A percentile compares a stretch with the other conserved stretches of the same genome.
phyloP scores from a whole-genome alignment of 306 rosid species.

The Quercus engelmannii region DNA sequence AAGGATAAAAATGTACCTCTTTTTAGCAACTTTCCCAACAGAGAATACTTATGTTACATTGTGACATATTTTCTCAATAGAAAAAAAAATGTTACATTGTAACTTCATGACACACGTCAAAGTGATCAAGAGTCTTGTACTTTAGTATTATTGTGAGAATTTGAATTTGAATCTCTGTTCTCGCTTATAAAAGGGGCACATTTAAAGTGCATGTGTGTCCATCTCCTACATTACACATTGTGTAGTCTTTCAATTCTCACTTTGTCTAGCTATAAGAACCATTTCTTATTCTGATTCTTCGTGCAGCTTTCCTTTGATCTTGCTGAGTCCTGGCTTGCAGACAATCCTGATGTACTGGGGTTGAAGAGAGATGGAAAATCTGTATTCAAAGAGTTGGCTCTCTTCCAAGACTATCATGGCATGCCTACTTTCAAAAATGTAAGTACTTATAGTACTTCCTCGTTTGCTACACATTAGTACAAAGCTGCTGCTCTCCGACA shows the following conservation, averaged over 20 bases:
- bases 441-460: not conserved
- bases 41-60: not conserved
- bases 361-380: constrained; percentile 56
- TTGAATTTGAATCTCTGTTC: too few species aligned
- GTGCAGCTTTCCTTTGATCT: constrained; percentile 73
- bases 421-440: constrained; percentile 73
- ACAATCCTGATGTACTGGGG: constrained; percentile 49
- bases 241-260: not conserved
- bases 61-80: not conserved
- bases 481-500: too few species aligned
- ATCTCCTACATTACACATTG: not conserved
- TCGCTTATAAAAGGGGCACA: not conserved
- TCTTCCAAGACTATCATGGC: constrained; percentile 90
- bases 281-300: not conserved
- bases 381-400: constrained; percentile 65
- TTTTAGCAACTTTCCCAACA: not conserved
- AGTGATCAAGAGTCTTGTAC: too few species aligned
- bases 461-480: too few species aligned
- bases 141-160: too few species aligned
- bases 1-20: not conserved
- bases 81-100: not conserved
- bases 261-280: too few species aligned
- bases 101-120: not conserved
- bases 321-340: constrained; percentile 60
- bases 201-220: not conserved